Percentiles rank a stretch among this genome's conserved stretches.
These are phyloP conservation scores for Fraxinus greggii DNA, from an alignment of 305 asterid species.

Conservation along the genomic window DNA sequence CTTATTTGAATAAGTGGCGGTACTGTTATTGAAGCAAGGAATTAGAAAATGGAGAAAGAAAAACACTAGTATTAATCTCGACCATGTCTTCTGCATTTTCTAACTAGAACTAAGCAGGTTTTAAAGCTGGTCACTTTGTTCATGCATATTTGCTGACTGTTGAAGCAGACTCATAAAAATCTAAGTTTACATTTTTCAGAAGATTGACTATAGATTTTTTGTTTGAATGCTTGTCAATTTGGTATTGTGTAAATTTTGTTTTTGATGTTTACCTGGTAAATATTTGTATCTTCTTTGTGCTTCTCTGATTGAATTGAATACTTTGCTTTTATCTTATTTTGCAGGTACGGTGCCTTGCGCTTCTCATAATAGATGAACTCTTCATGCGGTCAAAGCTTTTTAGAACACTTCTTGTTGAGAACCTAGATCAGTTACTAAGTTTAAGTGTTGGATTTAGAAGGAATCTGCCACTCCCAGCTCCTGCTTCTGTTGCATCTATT, in stretches of 20 bases:
- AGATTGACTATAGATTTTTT: not conserved
- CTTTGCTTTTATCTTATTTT: constrained; percentile 17
- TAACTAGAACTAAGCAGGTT: not conserved
- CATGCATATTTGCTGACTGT: not conserved
- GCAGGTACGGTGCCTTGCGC: constrained; percentile 79
- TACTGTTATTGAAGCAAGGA: not conserved
- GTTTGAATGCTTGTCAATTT: not conserved
- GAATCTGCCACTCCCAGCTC: constrained; percentile 76
- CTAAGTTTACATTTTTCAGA: not conserved
- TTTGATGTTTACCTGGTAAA: not conserved
- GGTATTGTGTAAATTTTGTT: not conserved
- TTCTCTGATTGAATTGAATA: not conserved
- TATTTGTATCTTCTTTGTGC: not conserved
- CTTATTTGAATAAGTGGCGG: not conserved
- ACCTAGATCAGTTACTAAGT: constrained; percentile 72
- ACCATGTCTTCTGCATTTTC: not conserved
- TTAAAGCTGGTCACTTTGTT: not conserved
- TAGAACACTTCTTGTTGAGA: constrained; percentile 66
- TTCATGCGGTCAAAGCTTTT: constrained; percentile 92
- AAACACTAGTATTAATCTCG: not conserved
- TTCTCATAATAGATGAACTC: constrained; percentile 81
- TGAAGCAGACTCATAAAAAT: not conserved
- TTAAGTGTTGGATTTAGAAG: constrained; percentile 74
- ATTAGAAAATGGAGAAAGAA: not conserved
- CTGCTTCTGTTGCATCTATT: constrained; percentile 68